Evolutionary conservation across 2,329 filamentous ascomycete species (phyloP), one percentile per base, ranked within the genome.

Genomic region (Pyricularia pennisetigena): DNA sequence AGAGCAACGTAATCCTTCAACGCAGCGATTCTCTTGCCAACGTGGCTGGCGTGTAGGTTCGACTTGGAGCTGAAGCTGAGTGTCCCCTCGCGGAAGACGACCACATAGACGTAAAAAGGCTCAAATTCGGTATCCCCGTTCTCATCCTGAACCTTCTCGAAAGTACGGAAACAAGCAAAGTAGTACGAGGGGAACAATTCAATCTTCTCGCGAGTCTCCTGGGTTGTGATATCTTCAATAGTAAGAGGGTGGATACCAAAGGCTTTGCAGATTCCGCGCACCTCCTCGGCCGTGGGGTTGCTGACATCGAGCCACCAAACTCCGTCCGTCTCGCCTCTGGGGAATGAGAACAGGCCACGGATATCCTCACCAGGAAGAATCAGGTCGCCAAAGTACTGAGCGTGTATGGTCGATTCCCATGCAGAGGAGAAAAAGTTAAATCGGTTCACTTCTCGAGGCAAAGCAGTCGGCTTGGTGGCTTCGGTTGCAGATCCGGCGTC

Each of bases 231-330:
- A 82, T 99, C 95, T 79, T 99, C 95, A 57, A 94, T 92, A 0
- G 95, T 99, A 78, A 99, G 82, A 41, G 94, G 94, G 79, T 99
- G 95, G 68, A 99, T 91, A 16, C 93, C 93, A 78, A 99, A 99
- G 4, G 95, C 94, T 75, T 94, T 93, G 82, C 93, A 97, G 70
- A 99, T 90, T 32, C 90, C 90, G 62, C 89, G 88, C 24, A 97
- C 88, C 77, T 98, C 95, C 69, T 94, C 93, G 75, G 94, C 91
- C 0, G 90, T 94, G 1, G 94, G 93, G 72, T 92, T 93, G 76
- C 94, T 90, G 76, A 97, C 90, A 74, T 99, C 97, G 66, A 99
- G 84, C 95, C 95, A 99, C 94, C 94, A 99, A n/a, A 97, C 94
- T 74, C 94, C 94, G 73, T 93, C 85, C 2, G 81, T 78, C 70